Evolutionary conservation across 305 asterid species (phyloP).

Genomic region (Stenogyne calaminthoides): DNA sequence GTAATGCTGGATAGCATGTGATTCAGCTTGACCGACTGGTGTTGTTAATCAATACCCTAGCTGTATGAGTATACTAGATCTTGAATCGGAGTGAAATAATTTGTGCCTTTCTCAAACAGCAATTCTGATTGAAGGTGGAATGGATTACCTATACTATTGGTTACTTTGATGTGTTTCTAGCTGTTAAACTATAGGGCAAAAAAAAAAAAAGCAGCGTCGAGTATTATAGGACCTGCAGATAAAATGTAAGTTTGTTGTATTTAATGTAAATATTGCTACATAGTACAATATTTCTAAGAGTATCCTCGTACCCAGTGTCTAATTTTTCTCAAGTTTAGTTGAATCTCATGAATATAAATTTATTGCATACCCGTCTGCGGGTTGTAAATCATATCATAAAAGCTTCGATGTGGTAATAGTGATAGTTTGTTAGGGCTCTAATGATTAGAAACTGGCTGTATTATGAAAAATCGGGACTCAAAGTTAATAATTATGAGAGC

Average conservation of each 20-base stretch:
- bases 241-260: neutral
- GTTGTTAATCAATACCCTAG: neutral
- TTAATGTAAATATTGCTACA: neutral
- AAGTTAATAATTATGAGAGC: neutral
- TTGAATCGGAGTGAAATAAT: neutral
- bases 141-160: neutral
- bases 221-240: neutral
- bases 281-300: neutral
- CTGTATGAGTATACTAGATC: neutral
- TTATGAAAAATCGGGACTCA: neutral
- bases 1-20: neutral
- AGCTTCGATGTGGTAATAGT: neutral
- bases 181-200: neutral
- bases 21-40: neutral
- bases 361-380: neutral
- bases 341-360: neutral
- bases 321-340: neutral
- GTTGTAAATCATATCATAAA: neutral
- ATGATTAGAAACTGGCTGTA: neutral
- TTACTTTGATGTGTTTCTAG: neutral
- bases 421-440: neutral
- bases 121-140: neutral
- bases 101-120: neutral
- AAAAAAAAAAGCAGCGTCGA: neutral
- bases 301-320: neutral